Percentiles rank a stretch among this genome's conserved stretches.
Conservation (phyloP, 768 basidiomycete genomes). For the Terana coerulea region DNA sequence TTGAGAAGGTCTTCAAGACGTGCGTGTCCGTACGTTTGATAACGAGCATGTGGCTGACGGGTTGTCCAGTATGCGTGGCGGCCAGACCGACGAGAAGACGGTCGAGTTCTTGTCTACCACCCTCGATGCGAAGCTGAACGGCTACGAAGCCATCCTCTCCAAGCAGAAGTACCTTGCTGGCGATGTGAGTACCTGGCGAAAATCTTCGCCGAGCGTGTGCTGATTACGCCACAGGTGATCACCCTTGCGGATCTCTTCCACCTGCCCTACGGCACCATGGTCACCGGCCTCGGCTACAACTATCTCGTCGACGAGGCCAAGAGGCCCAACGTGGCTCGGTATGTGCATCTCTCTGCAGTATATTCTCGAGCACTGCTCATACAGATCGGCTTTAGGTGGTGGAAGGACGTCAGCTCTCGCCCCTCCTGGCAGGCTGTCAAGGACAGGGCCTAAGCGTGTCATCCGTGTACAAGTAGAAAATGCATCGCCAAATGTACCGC, state of each 20-base stretch:
- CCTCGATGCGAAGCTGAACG: conserved; percentile 33
- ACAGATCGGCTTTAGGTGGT: conserved; percentile 39
- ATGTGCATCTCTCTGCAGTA: neutral
- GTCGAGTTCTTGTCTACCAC: conserved; percentile 18
- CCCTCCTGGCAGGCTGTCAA: conserved; percentile 47
- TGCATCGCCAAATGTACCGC: neutral
- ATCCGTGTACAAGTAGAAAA: neutral
- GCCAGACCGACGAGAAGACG: conserved; percentile 28
- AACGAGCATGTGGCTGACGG: neutral
- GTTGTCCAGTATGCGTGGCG: conserved; percentile 14
- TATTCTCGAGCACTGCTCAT: neutral
- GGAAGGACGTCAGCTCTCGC: conserved; percentile 43
- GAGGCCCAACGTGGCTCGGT: conserved; percentile 37
- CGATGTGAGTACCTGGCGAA: conserved; percentile 15
- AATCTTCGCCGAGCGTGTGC: neutral
- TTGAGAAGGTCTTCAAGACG: conserved; percentile 51
- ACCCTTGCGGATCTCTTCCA: conserved; percentile 61
- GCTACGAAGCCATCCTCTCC: conserved; percentile 52
- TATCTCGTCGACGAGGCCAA: conserved; percentile 27
- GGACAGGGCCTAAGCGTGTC: conserved; percentile 13
- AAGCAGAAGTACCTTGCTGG: conserved; percentile 38
- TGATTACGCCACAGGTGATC: conserved; percentile 28
- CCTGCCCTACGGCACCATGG: conserved; percentile 40
- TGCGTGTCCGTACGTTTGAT: conserved; percentile 28
- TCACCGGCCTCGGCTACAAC: conserved; percentile 24